Conservation (phyloP, 148 eudicot genomes). For the Linanthus parryae region DNA sequence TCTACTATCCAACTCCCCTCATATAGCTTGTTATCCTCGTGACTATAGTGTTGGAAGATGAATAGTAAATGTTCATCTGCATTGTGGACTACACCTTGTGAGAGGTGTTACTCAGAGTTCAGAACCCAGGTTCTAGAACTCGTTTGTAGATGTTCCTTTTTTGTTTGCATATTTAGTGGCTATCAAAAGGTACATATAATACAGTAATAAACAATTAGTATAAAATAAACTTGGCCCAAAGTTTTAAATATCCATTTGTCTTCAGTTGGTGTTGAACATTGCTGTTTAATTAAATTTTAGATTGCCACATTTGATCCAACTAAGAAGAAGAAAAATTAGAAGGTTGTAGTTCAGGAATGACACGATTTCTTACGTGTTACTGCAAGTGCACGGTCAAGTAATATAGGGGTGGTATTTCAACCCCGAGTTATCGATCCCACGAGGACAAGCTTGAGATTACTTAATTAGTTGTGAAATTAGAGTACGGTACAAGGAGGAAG, state of each 20-base stretch:
- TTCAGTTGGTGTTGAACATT: not conserved
- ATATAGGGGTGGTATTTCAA: too few species aligned
- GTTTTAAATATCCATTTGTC: not conserved
- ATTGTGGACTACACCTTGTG: not conserved
- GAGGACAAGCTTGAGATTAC: too few species aligned
- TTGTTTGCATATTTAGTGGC: not conserved
- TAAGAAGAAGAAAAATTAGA: constrained; percentile 82
- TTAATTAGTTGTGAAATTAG: too few species aligned
- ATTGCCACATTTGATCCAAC: constrained; percentile 65
- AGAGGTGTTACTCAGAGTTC: not conserved
- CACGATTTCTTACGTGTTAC: too few species aligned
- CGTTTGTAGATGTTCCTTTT: not conserved
- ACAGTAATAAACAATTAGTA: too few species aligned
- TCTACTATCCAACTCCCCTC: not conserved
- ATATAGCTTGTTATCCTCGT: not conserved
- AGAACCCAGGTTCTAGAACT: too few species aligned
- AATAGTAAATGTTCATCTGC: not conserved
- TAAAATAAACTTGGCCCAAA: not conserved
- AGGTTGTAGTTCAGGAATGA: too few species aligned
- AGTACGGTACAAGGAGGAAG: too few species aligned
- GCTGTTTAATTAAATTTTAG: constrained; percentile 15
- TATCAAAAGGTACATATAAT: too few species aligned
- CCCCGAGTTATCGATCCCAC: too few species aligned
- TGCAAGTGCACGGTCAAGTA: too few species aligned
- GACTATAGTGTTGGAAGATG: not conserved